phyloP scores from a whole-genome alignment of 495 filamentous ascomycete species.

The Saxophila tyrrhenica region DNA sequence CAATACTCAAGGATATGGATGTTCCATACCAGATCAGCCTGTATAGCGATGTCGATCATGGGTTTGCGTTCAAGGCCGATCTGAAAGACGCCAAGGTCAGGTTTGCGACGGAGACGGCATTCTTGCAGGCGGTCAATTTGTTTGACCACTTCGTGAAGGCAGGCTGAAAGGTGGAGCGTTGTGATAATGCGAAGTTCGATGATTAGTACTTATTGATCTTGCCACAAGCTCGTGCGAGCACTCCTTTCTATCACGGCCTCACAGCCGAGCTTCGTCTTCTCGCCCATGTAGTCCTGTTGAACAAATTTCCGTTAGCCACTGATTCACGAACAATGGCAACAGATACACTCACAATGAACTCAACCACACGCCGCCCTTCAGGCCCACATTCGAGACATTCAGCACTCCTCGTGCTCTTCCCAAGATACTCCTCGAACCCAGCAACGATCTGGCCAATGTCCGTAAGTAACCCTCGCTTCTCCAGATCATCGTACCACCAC shows the following conservation, averaged over 20 bases:
- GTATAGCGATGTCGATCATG: constrained; percentile 64
- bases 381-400: neutral
- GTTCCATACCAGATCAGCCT: constrained; percentile 73
- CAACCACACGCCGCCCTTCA: neutral
- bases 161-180: constrained; percentile 4
- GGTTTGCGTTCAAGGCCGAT: constrained; percentile 65
- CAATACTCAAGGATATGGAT: constrained; percentile 47
- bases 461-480: neutral
- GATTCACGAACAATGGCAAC: too few relatives aligned
- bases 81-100: constrained; percentile 46
- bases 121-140: constrained; percentile 68
- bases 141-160: constrained; percentile 51
- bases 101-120: constrained; percentile 79
- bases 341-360: too few relatives aligned
- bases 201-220: constrained; percentile 1
- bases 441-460: neutral
- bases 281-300: neutral
- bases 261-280: neutral
- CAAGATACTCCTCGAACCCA: neutral
- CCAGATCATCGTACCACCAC: neutral
- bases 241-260: neutral
- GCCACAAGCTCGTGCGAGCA: neutral
- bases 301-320: too few relatives aligned
- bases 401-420: neutral
- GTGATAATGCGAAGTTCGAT: too few relatives aligned